These are phyloP conservation scores for Tetrapisispora arboricola DNA, from an alignment of 805 yeast species.

Conservation along the genomic window DNA sequence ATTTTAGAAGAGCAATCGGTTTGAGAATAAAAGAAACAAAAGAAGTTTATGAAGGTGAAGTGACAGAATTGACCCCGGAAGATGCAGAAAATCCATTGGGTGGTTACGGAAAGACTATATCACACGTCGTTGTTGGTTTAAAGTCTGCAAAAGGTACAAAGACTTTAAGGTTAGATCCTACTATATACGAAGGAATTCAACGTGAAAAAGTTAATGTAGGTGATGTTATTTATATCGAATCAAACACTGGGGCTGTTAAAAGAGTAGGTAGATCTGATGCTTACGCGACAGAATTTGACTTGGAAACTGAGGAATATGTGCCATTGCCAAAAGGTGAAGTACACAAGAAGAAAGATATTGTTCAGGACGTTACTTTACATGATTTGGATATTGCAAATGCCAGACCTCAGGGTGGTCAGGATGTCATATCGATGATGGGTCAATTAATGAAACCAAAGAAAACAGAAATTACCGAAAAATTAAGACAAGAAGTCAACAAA, in stretches of 20 bases:
- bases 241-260: slow-evolving; percentile 95
- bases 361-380: slow-evolving; percentile 93
- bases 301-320: slow-evolving; percentile 97
- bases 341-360: slow-evolving; percentile 94
- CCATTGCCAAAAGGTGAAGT: slow-evolving; percentile 98
- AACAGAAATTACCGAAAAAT: slow-evolving; percentile 93
- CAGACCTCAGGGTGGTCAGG: slow-evolving; percentile 95
- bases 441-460: slow-evolving; percentile 91
- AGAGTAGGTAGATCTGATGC: slow-evolving; percentile 98
- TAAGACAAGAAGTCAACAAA: slow-evolving; percentile 87
- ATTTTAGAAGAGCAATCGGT: slow-evolving; percentile 93
- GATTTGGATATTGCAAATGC: slow-evolving; percentile 96
- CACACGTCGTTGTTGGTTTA: slow-evolving; percentile 88
- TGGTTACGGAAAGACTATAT: slow-evolving; percentile 93
- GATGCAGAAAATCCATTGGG: slow-evolving; percentile 96
- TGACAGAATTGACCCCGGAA: slow-evolving; percentile 88
- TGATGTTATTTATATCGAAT: slow-evolving; percentile 93
- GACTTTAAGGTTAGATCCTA: slow-evolving; percentile 80
- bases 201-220: slow-evolving; percentile 93
- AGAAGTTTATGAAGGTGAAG: slow-evolving; percentile 97
- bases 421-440: slow-evolving; percentile 91
- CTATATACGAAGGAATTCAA: slow-evolving; percentile 86
- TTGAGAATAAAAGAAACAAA: slow-evolving; percentile 92
- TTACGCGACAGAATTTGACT: slow-evolving; percentile 94
- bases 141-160: slow-evolving; percentile 89